phyloP scores from a whole-genome alignment of 345 rosid species.

The Ceriops tagal region DNA sequence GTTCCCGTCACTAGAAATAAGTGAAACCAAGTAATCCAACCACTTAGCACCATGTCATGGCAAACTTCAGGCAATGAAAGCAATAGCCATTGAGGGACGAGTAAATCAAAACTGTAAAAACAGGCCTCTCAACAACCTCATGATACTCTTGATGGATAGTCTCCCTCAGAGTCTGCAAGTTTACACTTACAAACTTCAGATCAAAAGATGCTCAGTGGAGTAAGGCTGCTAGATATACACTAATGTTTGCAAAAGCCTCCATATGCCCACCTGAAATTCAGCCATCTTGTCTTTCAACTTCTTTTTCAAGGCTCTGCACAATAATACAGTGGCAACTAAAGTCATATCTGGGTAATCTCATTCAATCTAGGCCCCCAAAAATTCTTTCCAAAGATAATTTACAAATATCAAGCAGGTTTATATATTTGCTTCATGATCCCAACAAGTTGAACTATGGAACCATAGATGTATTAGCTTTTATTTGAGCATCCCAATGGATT shows the following conservation, averaged over 20 bases:
- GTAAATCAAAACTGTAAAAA: conserved; percentile 69
- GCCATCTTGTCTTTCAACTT: conserved; percentile 87
- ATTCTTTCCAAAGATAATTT: background rate
- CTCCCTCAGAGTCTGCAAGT: conserved; percentile 67
- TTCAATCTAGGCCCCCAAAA: background rate
- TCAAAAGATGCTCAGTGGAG: background rate
- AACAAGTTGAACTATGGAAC: background rate
- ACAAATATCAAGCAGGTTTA: background rate
- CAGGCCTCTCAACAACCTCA: conserved; percentile 93
- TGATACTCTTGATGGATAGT: conserved; percentile 91
- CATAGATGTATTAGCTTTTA: too few species aligned
- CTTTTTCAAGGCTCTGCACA: conserved; percentile 77
- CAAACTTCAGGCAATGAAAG: conserved; percentile 9
- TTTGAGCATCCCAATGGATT: too few species aligned
- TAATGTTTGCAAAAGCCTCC: background rate
- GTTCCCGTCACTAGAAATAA: conserved; percentile 64
- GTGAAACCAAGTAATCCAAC: conserved; percentile 22
- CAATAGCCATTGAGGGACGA: background rate
- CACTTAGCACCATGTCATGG: conserved; percentile 17
- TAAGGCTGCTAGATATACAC: background rate
- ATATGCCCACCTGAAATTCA: conserved; percentile 68
- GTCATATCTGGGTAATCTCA: conserved; percentile 1
- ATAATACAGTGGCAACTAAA: conserved; percentile 4
- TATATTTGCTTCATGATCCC: background rate
- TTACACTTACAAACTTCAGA: background rate